Base-by-base conservation (phyloP, 495 filamentous ascomycete genomes). In the Penicillium nucicola region DNA sequence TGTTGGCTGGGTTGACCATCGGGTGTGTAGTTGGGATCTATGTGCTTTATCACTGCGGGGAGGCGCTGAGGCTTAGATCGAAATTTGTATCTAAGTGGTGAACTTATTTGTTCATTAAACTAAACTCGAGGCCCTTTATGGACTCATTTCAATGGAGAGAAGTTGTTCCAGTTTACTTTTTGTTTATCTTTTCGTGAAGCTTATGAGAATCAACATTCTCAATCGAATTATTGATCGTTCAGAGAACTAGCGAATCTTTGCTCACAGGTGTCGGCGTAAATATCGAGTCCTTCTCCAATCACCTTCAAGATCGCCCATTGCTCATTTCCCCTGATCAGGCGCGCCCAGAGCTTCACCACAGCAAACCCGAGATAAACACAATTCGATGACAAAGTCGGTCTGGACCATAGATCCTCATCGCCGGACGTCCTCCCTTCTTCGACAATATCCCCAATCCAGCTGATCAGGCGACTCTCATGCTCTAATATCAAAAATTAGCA, bases 1-100 rank as follows among this genome's bases (percentile, higher is more conserved):
- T 85, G 25, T 63, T 85, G 12, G 83, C 65, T 30, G 81, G 76
- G 2, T 55, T 85, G 41, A 80, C 69, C 8, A 60, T 74, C 23
- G 69, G 70, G 15, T 78, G 80, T 54, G 65, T 80, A 41, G 39
- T 64, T 2, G 70, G 71, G 0, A 81, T 86, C 41, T 81, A 74
- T 56, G 54, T 67, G 23, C 60, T 86, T 38, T 86, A 72, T 42
- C 72, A 70, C 49, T 77, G 61, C 48, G 81, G 82, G 4, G 77
- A 65, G 13, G 25, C 45, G 5, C 30, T 39, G 34, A 34, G 23
- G 18, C 19, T 44, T 13, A 43, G 32, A 37, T 44, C 39, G 3
- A 50, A 42, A 18, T 42, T 42, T 43, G 48, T 50, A 8, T 50
- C 48, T 22, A 50, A 42, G 31, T 48, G 45, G 45, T 48, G 36